Evolutionary conservation across 2,329 filamentous ascomycete species (phyloP), one percentile per base, ranked within the genome.

Genomic region (Calonectria henricotiae): DNA sequence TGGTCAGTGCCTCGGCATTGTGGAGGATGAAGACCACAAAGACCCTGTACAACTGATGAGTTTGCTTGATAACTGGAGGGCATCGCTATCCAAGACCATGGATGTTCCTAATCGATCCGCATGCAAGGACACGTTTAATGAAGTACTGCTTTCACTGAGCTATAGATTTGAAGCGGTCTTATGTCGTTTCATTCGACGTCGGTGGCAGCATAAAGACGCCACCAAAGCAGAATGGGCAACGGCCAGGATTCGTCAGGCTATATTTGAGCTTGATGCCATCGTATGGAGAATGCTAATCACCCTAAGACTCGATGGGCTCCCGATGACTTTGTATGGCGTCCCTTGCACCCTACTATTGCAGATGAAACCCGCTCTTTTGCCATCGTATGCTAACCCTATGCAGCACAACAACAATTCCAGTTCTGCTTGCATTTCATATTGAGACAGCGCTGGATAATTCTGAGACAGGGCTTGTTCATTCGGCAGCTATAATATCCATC

Each of bases 71-170:
- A 4, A 6, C 4, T 20, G 41, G 41, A 13, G 41, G 1, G 15
- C 41, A 44, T 44, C 41, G 9, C n/a, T 44, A 4, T 44, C 41
- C 5, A 44, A 44, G 41, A 44, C 41, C n/a, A 44, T 44, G 4
- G 17, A 9, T 1, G 41, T 44, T 44, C 13, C 41, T 20, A 9
- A 44, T 20, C 41, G 9, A 44, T 44, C n/a, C 15, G 5, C 4
- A 44, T 44, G 41, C 41, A 44, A 44, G n/a, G 41, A 44, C 20
- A 44, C 41, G 9, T 44, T 44, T 44, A n/a, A 44, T 44, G 41
- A 44, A 44, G 41, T 20, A 1, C 20, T 44, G 17, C 41, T 44
- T 20, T 44, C 41, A 20, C 41, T 44, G 4, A 44, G 41, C 41
- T 44, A n/a, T 44, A 44, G 41, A 7, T 44, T 44, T 6, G 41